These are phyloP conservation scores for Blepharisma japonicum DNA, from an alignment of 73 alveolate species.

Conservation along the genomic window DNA sequence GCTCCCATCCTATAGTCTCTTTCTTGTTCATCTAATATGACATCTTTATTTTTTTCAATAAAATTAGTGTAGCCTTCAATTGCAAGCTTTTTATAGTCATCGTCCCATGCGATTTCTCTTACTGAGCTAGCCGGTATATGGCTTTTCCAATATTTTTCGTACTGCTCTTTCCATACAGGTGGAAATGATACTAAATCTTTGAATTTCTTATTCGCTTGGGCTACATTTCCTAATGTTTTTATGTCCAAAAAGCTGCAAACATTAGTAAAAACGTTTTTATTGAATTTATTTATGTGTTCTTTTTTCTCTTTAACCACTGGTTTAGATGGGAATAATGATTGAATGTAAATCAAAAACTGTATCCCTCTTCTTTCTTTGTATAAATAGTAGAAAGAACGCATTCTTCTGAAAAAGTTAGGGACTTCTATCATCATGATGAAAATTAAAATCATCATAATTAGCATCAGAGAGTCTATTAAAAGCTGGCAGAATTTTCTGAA, in stretches of 20 bases:
- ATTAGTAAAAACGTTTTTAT: slow-evolving; percentile 1
- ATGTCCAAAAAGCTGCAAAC: neutral
- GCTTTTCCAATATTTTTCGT: slow-evolving; percentile 29
- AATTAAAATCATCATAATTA: slow-evolving; percentile 6
- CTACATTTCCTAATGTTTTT: slow-evolving; percentile 5
- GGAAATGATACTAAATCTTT: neutral
- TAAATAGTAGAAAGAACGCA: slow-evolving; percentile 19
- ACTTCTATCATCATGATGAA: neutral
- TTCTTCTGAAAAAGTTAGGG: slow-evolving; percentile 15
- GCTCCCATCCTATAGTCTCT: slow-evolving; percentile 29
- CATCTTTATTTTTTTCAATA: neutral
- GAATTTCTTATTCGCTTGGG: slow-evolving; percentile 7
- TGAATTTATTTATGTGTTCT: neutral
- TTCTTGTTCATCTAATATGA: slow-evolving; percentile 32
- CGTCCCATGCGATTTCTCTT: neutral
- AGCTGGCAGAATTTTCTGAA: slow-evolving; percentile 18
- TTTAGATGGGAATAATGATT: slow-evolving; percentile 7
- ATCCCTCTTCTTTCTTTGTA: slow-evolving; percentile 23
- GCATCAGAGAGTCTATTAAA: slow-evolving; percentile 8
- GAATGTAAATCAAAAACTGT: neutral
- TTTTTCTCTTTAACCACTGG: neutral
- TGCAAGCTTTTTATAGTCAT: slow-evolving; percentile 14
- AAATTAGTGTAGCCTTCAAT: neutral
- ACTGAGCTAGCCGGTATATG: neutral
- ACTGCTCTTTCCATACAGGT: slow-evolving; percentile 24